Conservation (phyloP, 768 basidiomycete species). For the Hypsizygus marmoreus region DNA sequence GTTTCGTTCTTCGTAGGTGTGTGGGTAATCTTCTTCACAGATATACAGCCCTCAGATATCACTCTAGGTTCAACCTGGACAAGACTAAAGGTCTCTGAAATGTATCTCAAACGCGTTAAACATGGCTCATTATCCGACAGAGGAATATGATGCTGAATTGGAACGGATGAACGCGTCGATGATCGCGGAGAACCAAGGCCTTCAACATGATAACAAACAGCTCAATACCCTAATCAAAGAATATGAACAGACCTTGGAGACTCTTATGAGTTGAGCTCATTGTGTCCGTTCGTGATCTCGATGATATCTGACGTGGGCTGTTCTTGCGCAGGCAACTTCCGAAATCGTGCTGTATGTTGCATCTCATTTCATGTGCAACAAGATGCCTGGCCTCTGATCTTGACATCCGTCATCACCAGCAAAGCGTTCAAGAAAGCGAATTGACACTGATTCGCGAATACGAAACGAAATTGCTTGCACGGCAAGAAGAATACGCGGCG, state of each 20-base stretch:
- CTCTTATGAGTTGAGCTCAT: slow-evolving; percentile 71
- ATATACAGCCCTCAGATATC: neutral
- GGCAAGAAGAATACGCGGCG: slow-evolving; percentile 67
- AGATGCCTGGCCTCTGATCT: slow-evolving; percentile 9
- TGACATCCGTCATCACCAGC: slow-evolving; percentile 43
- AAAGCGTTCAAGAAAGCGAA: slow-evolving; percentile 92
- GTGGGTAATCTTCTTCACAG: slow-evolving; percentile 21
- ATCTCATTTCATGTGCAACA: neutral
- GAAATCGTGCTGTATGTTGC: slow-evolving; percentile 82
- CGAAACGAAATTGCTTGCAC: slow-evolving; percentile 77
- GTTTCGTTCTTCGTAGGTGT: slow-evolving; percentile 85
- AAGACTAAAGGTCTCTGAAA: slow-evolving; percentile 68
- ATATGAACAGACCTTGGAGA: slow-evolving; percentile 95
- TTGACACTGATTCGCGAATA: slow-evolving; percentile 88
- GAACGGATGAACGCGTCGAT: slow-evolving; percentile 86
- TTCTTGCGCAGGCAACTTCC: slow-evolving; percentile 54
- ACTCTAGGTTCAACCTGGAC: slow-evolving; percentile 80
- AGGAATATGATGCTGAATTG: slow-evolving; percentile 87
- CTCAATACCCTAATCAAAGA: slow-evolving; percentile 89
- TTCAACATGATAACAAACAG: slow-evolving; percentile 96
- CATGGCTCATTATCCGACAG: slow-evolving; percentile 42
- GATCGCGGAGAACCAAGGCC: slow-evolving; percentile 75
- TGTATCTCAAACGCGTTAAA: slow-evolving; percentile 1
- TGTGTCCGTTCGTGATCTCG: neutral
- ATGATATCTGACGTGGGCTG: slow-evolving; percentile 5